These are phyloP conservation scores for Anisogramma anomala DNA, from an alignment of 2,329 filamentous ascomycete species.

Conservation along the genomic window DNA sequence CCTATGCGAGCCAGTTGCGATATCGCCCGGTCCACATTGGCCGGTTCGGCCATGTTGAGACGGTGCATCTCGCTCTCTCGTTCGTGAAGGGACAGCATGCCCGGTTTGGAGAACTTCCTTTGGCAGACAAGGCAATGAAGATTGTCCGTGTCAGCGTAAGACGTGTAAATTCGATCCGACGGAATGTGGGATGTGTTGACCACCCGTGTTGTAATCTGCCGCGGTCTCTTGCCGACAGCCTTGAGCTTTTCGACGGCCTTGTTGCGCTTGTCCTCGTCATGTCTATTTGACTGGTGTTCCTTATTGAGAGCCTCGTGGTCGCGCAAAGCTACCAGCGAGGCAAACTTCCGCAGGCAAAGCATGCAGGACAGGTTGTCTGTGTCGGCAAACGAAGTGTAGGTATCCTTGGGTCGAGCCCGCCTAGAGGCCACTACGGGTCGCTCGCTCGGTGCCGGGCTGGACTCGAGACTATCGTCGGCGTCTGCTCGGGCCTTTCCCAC, in stretches of 20 bases:
- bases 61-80: constrained; percentile 33
- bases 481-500: constrained; percentile 9
- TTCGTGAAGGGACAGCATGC: constrained; percentile 32
- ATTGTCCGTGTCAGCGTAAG: constrained; percentile 43
- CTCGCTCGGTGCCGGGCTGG: constrained; percentile 7
- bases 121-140: constrained; percentile 30
- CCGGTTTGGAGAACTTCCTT: constrained; percentile 29
- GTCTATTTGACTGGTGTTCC: constrained; percentile 32
- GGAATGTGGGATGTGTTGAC: constrained; percentile 17
- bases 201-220: constrained; percentile 18
- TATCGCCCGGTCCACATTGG: constrained; percentile 21
- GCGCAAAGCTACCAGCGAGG: constrained; percentile 40
- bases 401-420: constrained; percentile 19
- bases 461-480: constrained; percentile 14
- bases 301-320: constrained; percentile 48
- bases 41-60: constrained; percentile 21
- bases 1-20: constrained; percentile 18
- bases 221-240: constrained; percentile 17
- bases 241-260: constrained; percentile 17
- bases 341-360: constrained; percentile 49
- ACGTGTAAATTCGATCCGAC: constrained; percentile 33
- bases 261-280: constrained; percentile 16
- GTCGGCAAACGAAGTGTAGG: constrained; percentile 49
- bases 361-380: constrained; percentile 37
- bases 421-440: neutral